Percentiles rank a stretch among this genome's conserved stretches.
Conservation (phyloP, 169 alveolate genomes). For the Cryptosporidium canis region DNA sequence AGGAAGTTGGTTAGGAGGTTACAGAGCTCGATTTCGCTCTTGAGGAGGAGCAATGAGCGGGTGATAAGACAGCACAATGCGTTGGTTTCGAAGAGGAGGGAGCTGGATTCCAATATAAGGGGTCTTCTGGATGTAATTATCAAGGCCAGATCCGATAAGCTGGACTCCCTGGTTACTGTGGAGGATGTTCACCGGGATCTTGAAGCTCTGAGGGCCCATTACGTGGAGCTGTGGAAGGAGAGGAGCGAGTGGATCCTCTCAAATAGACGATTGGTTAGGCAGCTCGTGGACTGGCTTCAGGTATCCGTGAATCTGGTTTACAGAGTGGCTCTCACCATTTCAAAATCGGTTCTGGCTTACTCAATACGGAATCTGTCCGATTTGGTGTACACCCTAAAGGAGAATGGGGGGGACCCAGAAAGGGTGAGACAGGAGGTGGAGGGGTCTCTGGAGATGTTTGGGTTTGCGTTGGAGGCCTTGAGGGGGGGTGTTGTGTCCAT, state of each 20-base stretch:
- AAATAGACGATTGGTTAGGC: background rate
- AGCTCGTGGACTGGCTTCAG: constrained; percentile 33
- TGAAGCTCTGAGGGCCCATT: background rate
- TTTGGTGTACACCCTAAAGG: background rate
- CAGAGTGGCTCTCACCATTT: background rate
- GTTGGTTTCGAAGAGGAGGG: background rate
- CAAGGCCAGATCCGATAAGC: constrained; percentile 17
- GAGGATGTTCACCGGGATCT: constrained; percentile 44
- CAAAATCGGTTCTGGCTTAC: constrained; percentile 35
- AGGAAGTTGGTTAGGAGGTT: constrained; percentile 12
- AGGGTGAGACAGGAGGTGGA: background rate
- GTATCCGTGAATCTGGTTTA: background rate
- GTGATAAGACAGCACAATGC: constrained; percentile 1
- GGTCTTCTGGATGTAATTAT: constrained; percentile 22
- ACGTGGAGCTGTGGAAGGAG: background rate
- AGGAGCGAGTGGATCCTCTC: constrained; percentile 9
- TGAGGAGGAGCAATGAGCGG: background rate
- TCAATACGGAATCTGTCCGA: constrained; percentile 19
- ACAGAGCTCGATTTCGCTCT: background rate
- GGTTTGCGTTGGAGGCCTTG: background rate
- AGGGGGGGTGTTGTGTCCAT: background rate
- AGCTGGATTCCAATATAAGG: constrained; percentile 10
- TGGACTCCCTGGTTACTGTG: background rate
- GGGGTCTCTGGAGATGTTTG: background rate
- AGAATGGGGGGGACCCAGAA: background rate